Base-by-base conservation (phyloP, 768 basidiomycete species). In the Boletus pseudopeckii region DNA sequence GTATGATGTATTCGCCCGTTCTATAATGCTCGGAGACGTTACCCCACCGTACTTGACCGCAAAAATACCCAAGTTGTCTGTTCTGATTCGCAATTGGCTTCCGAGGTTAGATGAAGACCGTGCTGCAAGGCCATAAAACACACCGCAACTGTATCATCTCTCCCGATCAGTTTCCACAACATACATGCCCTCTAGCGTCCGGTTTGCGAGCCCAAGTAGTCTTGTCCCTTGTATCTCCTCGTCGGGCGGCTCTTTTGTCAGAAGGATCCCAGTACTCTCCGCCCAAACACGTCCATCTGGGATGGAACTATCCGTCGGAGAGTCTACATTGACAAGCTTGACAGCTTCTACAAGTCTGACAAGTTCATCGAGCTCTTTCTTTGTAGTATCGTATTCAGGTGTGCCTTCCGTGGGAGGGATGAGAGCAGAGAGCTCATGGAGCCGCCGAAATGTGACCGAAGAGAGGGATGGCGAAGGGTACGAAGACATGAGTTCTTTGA, bases 261-360 rank as follows among this genome's bases (percentile, higher is more conserved):
- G 55, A 33, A 62, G 60, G 45, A 74, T 71, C 2, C 74, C 71
- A 26, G 56, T 55, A 34, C 74, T 77, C 46, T 67, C 74, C 40
- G 66, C 75, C 76, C 71, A 78, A 64, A 72, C 62, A 53, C 70
- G 74, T 57, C 69, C 75, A 51, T 79, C 78, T 13, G 77, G 72
- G 13, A 77, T 60, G 41, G 56, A 48, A 7, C 40, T 22, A 18
- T 58, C 55, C 44, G 51, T 40, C 75, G 62, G 75, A 44, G 34
- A 46, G n/a, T 65, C 64, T 14, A 70, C 47, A 22, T 79, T 70
- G 41, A 86, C 83, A 24, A 87, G 67, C 67, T 81, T 88, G 48
- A 92, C 90, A 4, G 90, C 90, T 63, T 92, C 89, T 14, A 93
- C 90, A 10, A 93, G 75, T 56, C 77, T 80, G 52, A 92, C 74